Base-by-base conservation (phyloP, 2,329 filamentous ascomycete species). In the Beauveria sp. region DNA sequence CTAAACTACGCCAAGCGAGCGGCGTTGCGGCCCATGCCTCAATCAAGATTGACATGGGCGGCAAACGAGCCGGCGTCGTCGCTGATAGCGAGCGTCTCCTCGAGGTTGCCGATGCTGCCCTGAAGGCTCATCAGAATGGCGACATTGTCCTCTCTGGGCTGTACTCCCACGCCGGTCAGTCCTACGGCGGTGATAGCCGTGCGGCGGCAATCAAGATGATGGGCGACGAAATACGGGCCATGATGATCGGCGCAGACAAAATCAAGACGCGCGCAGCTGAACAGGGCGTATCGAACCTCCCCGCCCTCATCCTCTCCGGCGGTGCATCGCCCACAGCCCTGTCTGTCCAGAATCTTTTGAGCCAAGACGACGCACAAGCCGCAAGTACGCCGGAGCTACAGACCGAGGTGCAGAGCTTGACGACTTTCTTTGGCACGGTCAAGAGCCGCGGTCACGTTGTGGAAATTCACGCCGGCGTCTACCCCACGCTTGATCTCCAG, bases 401-500 rank as follows among this genome's bases (percentile, higher is more conserved):
- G 45, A 28, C 56, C 12, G 66, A 68, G 22, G 65, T 64, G 24
- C 26, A 62, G 1, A 51, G 64, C 6, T 65, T 71, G 12, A 62
- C 67, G 1, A 42, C 57, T 8, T 60, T 70, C 7, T 64, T 71
- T 38, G 43, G 16, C 3, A 61, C 65, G 3, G 66, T 78, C 62
- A 75, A 68, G 57, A 69, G 65, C 60, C 68, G 71, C 5, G 75
- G 74, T 42, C 77, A 81, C 55, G 72, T 69, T 1, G 78, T 91
- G 28, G 89, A 92, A 70, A 77, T 91, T 2, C 90, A 93, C 70
- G 89, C 89, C 0, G 89, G 89, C 34, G 87, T 90, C 2, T 93
- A 93, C 70, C 85, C 89, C 0, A 78, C 86, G 3, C 81, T 93
- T 9, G 90, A 95, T 71, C 78, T 93, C 67, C 90, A 95, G 71